Evolutionary conservation across 1,284 basidiomycete species (phyloP).

Genomic region (Trichosporon sp.): DNA sequence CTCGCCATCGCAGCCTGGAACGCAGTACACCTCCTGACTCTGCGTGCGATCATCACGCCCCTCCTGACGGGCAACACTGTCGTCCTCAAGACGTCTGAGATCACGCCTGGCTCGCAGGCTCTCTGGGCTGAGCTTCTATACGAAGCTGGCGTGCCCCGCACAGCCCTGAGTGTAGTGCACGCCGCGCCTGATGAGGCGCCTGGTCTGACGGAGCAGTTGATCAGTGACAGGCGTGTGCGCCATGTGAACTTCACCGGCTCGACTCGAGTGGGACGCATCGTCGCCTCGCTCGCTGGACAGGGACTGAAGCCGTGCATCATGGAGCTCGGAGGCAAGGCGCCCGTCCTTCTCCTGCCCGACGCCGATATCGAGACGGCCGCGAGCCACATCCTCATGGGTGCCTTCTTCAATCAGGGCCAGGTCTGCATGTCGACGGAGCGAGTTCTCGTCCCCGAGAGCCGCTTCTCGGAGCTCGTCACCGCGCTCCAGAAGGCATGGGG

Average conservation of each 20-base stretch:
- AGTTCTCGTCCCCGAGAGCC: constrained; percentile 53
- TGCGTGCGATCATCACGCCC: constrained; percentile 54
- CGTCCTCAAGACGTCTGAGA: constrained; percentile 59
- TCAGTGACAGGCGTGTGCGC: constrained; percentile 54
- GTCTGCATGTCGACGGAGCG: constrained; percentile 68
- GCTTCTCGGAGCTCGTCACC: constrained; percentile 48
- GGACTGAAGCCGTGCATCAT: constrained; percentile 47
- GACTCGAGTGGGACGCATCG: constrained; percentile 45
- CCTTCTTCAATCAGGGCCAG: constrained; percentile 60
- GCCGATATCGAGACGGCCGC: constrained; percentile 59
- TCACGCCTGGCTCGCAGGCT: constrained; percentile 54
- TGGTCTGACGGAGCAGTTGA: constrained; percentile 52
- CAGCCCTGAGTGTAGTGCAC: constrained; percentile 58
- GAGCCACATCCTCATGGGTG: constrained; percentile 53
- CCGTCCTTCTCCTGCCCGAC: constrained; percentile 55
- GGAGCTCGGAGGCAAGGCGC: constrained; percentile 51
- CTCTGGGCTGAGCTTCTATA: constrained; percentile 50
- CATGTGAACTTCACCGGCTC: constrained; percentile 51
- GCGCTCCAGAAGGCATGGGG: constrained; percentile 21
- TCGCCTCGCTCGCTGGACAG: constrained; percentile 43
- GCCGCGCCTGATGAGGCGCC: constrained; percentile 53
- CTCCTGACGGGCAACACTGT: constrained; percentile 62
- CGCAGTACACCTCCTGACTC: constrained; percentile 23
- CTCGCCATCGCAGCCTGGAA: constrained; percentile 28
- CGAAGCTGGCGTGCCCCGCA: constrained; percentile 57